Base-by-base conservation (phyloP, 2,329 filamentous ascomycete species). In the Nothopassalora personata region DNA sequence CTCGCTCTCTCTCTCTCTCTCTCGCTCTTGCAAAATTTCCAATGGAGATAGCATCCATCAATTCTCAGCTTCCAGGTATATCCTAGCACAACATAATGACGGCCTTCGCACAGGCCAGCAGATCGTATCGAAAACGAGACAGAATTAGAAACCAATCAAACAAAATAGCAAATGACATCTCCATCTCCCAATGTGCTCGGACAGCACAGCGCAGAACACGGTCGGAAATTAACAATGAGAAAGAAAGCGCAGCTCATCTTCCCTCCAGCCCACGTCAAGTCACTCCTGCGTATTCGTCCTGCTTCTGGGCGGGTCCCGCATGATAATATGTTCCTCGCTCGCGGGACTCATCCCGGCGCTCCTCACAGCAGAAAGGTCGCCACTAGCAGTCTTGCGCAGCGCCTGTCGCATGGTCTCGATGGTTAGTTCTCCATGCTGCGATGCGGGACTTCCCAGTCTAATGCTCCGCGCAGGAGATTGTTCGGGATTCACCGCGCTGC, bases 331-430 rank as follows among this genome's bases (percentile, higher is more conserved):
- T 56, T 68, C 65, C 39, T 67, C 66, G 48, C 60, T 63, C 51
- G 68, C 65, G 11, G 68, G 67, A 43, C 66, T 67, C 64, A 67
- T 65, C 1, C 59, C 67, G 23, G 71, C 62, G 69, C 74, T 54
- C 63, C 68, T 54, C 43, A 76, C 72, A 52, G 76, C 76, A 19
- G 73, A 63, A 58, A 97, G 76, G 71, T 97, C 93, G 18, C 88
- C 85, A 74, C 91, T 96, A 48, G 86, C 90, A 13, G 91, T 96
- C 73, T 90, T 87, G 70, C 89, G 82, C 70, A 97, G 78, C 15
- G 91, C 92, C 75, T 97, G 91, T 54, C 87, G 83, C 92, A 97
- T 96, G 4, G 92, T 97, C 79, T 97, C 91, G 64, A 97, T 89
- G 60, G 89, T 91, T 60, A 97, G 78, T 63, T 96, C 92, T 28